Evolutionary conservation across 1,139 yeast genomes (phyloP), one percentile per base, ranked within the genome.

Genomic region (Taphrina confusa): DNA sequence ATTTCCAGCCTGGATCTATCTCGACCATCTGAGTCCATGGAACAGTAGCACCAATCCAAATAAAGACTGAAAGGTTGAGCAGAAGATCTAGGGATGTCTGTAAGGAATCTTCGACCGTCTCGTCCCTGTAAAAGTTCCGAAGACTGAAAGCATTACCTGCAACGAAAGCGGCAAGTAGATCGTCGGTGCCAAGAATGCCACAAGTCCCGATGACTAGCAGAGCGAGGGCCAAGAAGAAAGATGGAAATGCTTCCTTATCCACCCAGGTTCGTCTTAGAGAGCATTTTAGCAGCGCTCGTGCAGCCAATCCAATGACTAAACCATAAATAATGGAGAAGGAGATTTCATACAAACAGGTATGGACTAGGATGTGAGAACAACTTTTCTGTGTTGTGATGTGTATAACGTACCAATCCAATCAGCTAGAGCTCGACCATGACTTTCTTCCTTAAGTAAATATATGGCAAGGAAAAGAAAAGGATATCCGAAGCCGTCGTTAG

Each of bases 401-500:
- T 25, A 37, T 9, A 9, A 1, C 31, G 16, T n/a, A 42, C 47
- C 69, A 20, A 75, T 62, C 75, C 76, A 75, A 30, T 74, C 68
- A 14, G 74, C 72, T 37, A 75, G 69, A 11, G 66, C 66, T 6
- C 16, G 22, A 2, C 68, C 58, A 1, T 72, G 45, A 22, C 47
- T 72, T 12, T 62, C 44, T 60, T 69, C 69, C 4, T 68, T 66
- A 37, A 72, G 65, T 8, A 74, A 67, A 49, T 68, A 69, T 18
- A 72, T 67, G 1, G 76, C 75, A 23, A 75, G 66, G 52, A 71
- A 70, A 25, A 74, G 69, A 63, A 75, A 75, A 3, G 78, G 78
- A 59, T 73, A 75, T 1, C 76, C 77, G 57, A 75, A 68, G 1
- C 78, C 78, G 58, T 75, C 78, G 60, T 75, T 75, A 8, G 76